Conservation (phyloP, 1,284 basidiomycete species). For the Sanghuangporus baumii region DNA sequence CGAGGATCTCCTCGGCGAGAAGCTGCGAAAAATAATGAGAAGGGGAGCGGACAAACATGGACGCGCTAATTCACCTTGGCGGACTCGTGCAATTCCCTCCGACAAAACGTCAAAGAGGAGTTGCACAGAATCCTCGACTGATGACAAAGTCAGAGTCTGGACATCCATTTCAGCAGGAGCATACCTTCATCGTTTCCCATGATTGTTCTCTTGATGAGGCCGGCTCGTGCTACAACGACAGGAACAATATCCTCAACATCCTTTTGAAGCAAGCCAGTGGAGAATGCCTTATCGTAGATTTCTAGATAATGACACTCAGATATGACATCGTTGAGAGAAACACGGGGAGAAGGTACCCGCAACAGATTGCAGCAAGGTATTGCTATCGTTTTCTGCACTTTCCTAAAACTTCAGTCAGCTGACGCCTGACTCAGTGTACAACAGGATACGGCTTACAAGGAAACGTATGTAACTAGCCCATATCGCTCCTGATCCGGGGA, state of each 20-base stretch:
- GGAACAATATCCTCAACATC: slow-evolving; percentile 66
- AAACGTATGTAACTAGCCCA: slow-evolving; percentile 72
- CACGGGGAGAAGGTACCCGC: slow-evolving; percentile 22
- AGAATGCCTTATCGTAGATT: slow-evolving; percentile 51
- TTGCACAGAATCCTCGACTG: slow-evolving; percentile 44
- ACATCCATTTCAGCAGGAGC: slow-evolving; percentile 13
- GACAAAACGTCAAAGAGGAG: slow-evolving; percentile 51
- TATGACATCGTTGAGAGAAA: not conserved
- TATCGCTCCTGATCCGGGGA: slow-evolving; percentile 62
- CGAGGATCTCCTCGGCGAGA: slow-evolving; percentile 45
- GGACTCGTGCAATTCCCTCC: slow-evolving; percentile 54
- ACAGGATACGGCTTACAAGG: slow-evolving; percentile 38
- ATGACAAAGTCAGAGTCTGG: slow-evolving; percentile 7
- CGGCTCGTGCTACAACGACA: slow-evolving; percentile 59
- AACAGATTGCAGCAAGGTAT: slow-evolving; percentile 30
- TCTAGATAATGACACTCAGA: slow-evolving; percentile 31
- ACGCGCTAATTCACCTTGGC: slow-evolving; percentile 39
- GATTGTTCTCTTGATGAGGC: slow-evolving; percentile 53
- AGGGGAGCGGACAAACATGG: not conserved
- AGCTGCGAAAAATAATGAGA: slow-evolving; percentile 23
- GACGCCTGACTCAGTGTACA: not conserved
- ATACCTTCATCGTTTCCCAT: slow-evolving; percentile 42
- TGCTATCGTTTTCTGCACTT: slow-evolving; percentile 27
- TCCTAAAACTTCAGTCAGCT: slow-evolving; percentile 30
- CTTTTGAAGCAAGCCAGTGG: slow-evolving; percentile 45